phyloP scores from a whole-genome alignment of 352 stramenopile genomes.

The Globisporangium rhizosaccharum region DNA sequence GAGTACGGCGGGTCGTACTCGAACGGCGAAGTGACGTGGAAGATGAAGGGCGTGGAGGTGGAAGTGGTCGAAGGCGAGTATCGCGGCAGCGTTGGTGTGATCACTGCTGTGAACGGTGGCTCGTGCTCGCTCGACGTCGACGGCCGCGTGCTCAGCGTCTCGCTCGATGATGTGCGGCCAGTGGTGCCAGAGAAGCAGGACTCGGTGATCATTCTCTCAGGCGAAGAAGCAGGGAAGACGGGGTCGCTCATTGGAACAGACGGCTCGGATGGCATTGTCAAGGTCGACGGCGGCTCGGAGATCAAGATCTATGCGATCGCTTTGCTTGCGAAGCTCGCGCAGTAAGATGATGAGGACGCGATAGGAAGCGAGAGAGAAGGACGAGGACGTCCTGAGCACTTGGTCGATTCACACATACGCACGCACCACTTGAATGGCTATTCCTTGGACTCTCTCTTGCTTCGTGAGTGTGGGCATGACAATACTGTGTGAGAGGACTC shows the following conservation, averaged over 20 bases:
- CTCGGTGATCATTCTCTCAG: constrained; percentile 82
- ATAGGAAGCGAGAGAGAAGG: not conserved
- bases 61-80: constrained; percentile 67
- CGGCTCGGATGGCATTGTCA: constrained; percentile 82
- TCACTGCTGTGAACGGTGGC: constrained; percentile 59
- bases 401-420: not conserved
- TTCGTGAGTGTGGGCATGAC: not conserved
- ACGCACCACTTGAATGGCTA: not conserved
- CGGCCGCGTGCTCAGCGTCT: constrained; percentile 60
- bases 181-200: constrained; percentile 85
- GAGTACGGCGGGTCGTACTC: constrained; percentile 32
- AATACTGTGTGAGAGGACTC: not conserved
- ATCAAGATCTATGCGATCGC: constrained; percentile 88
- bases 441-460: too few relatives aligned
- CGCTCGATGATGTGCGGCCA: constrained; percentile 61
- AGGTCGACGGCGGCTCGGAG: constrained; percentile 83
- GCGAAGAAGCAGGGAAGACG: constrained; percentile 79
- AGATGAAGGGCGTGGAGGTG: constrained; percentile 85
- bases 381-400: not conserved
- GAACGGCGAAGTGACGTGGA: constrained; percentile 77
- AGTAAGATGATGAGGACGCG: constrained; percentile 30
- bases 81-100: constrained; percentile 64
- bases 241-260: constrained; percentile 86
- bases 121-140: constrained; percentile 82
- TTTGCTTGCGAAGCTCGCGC: constrained; percentile 76